Evolutionary conservation across 228 moss, liverwort and hornwort species (phyloP).

Genomic region (Sphagnum fallax): DNA sequence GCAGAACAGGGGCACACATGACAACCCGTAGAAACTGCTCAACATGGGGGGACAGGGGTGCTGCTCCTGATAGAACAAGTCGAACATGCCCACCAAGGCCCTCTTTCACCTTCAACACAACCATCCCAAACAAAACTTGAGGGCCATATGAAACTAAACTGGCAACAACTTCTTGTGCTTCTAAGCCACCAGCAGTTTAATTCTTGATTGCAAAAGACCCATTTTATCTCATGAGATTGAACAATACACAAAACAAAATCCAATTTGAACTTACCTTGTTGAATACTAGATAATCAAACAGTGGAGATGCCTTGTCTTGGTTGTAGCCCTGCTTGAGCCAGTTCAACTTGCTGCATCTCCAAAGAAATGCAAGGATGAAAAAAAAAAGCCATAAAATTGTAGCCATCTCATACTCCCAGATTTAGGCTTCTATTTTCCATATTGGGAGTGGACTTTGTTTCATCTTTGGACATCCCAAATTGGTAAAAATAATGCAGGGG

Average conservation of each 20-base stretch:
- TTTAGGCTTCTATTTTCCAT: too few relatives aligned
- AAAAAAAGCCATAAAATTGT: too few relatives aligned
- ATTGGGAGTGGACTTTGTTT: too few relatives aligned
- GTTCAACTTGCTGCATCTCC: constrained; percentile 25
- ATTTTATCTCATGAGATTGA: neutral
- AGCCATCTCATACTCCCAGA: too few relatives aligned
- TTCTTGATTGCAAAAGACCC: neutral
- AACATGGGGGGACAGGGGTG: constrained; percentile 47
- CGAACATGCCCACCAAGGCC: constrained; percentile 62
- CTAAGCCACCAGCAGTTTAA: too few relatives aligned
- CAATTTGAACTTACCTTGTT: constrained; percentile 28
- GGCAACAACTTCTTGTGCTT: too few relatives aligned
- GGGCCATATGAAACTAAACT: too few relatives aligned
- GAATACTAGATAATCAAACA: constrained; percentile 40
- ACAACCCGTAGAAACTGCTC: constrained; percentile 38
- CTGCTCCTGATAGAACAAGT: constrained; percentile 63
- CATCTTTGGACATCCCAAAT: too few relatives aligned
- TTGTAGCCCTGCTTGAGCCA: constrained; percentile 22
- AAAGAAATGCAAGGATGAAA: too few relatives aligned
- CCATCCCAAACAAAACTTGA: too few relatives aligned
- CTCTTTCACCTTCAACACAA: constrained; percentile 27
- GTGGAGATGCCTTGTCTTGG: constrained; percentile 34
- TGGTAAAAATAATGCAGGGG: too few relatives aligned
- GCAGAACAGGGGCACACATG: constrained; percentile 39
- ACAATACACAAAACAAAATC: neutral